These are phyloP conservation scores for Flagelloscypha sp. DNA, from an alignment of 768 basidiomycete species.

Conservation along the genomic window DNA sequence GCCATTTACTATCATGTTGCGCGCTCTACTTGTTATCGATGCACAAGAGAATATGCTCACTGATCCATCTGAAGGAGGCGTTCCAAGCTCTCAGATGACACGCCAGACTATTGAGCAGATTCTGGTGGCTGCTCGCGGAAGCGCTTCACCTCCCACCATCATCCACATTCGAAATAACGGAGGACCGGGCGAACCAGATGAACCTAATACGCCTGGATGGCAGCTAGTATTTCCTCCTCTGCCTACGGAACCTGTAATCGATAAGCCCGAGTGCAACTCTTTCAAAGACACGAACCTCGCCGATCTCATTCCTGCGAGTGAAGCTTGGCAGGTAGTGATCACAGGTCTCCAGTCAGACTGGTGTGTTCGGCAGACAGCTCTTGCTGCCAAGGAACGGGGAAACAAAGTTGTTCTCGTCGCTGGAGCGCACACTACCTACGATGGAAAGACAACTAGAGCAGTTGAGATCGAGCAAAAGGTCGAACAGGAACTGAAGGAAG, in stretches of 20 bases:
- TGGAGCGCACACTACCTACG: constrained; percentile 62
- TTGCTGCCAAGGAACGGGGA: constrained; percentile 50
- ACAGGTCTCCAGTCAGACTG: constrained; percentile 63
- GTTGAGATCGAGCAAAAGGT: constrained; percentile 47
- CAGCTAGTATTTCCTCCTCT: constrained; percentile 47
- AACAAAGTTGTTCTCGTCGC: constrained; percentile 58
- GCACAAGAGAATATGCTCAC: constrained; percentile 45
- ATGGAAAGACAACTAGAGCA: constrained; percentile 46
- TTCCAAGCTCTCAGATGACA: constrained; percentile 37
- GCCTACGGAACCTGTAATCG: constrained; percentile 44
- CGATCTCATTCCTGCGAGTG: constrained; percentile 39
- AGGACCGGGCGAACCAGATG: constrained; percentile 53
- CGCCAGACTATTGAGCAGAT: constrained; percentile 41
- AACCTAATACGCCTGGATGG: constrained; percentile 50
- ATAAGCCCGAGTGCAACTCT: constrained; percentile 66
- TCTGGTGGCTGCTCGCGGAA: constrained; percentile 42
- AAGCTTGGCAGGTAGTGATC: constrained; percentile 59
- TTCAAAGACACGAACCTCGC: constrained; percentile 52
- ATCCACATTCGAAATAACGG: constrained; percentile 64
- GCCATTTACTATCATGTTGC: no score
- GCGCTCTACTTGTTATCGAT: constrained; percentile 53
- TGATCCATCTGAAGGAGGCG: constrained; percentile 40
- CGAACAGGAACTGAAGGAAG: constrained; percentile 61
- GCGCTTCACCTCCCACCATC: constrained; percentile 43
- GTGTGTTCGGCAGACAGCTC: constrained; percentile 38